Evolutionary conservation across 2,329 filamentous ascomycete genomes (phyloP).

Genomic region (Talaromyces sp.): DNA sequence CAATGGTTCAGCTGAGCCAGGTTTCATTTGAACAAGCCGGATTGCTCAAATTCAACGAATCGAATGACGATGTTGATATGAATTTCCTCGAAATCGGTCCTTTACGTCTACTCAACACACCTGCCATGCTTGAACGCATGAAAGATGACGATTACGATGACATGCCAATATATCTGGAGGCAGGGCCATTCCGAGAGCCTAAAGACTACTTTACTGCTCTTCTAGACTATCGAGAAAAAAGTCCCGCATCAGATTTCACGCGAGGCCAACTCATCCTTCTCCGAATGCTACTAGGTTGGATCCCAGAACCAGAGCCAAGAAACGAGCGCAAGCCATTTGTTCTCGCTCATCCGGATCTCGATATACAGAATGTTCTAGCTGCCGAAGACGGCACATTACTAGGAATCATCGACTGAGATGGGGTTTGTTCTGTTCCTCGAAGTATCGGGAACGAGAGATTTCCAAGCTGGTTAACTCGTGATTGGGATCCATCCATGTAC

Average conservation of each 20-base stretch:
- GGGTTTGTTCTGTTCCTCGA: slow-evolving; percentile 18
- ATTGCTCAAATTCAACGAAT: neutral
- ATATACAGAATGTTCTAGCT: slow-evolving; percentile 35
- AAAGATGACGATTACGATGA: neutral
- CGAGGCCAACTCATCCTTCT: neutral
- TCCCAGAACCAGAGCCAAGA: neutral
- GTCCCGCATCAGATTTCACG: neutral
- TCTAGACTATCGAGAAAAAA: neutral
- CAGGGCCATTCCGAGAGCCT: neutral
- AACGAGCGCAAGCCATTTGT: slow-evolving; percentile 23
- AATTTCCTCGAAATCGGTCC: neutral
- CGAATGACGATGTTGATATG: neutral
- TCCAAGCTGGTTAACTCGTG: slow-evolving; percentile 22
- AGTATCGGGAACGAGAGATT: slow-evolving; percentile 20
- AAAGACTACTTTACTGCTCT: neutral
- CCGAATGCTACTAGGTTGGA: neutral
- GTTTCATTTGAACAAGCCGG: neutral
- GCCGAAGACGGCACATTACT: slow-evolving; percentile 18
- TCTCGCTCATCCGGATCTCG: slow-evolving; percentile 31
- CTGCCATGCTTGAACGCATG: neutral
- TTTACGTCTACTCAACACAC: neutral
- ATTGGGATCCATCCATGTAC: slow-evolving; percentile 21
- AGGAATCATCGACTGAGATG: slow-evolving; percentile 22
- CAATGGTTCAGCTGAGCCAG: neutral
- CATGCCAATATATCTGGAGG: neutral